Percentiles rank a stretch among this genome's conserved stretches.
These are phyloP conservation scores for Rhodotorula graminis DNA, from an alignment of 768 basidiomycete genomes.

Conservation along the genomic window DNA sequence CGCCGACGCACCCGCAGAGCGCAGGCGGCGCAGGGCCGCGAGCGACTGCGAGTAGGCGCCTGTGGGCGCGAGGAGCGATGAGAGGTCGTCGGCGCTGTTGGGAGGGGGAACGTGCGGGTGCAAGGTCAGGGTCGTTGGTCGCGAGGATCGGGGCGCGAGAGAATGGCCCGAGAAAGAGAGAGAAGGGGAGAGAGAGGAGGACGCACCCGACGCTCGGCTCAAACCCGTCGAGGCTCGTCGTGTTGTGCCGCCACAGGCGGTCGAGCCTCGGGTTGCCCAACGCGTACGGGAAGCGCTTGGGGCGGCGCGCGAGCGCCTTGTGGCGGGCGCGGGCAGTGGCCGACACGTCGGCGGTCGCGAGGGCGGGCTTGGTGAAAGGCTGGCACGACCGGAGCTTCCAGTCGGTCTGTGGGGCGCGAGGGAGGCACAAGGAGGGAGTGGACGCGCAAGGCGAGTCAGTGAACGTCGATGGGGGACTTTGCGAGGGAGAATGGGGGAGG, in stretches of 20 bases:
- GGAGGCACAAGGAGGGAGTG: background rate
- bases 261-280: conserved; percentile 16
- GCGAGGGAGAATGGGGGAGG: background rate
- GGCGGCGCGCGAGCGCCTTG: background rate
- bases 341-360: conserved; percentile 36
- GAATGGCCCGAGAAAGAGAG: too few relatives aligned
- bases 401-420: conserved; percentile 51
- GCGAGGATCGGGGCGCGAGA: too few relatives aligned
- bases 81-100: conserved; percentile 18
- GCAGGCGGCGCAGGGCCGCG: background rate
- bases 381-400: conserved; percentile 82
- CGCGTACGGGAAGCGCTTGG: conserved; percentile 17
- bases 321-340: background rate
- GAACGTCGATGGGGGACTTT: background rate
- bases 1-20: too few relatives aligned
- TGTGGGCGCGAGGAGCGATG: background rate
- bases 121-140: too few relatives aligned
- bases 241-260: conserved; percentile 14
- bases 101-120: too few relatives aligned
- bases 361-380: conserved; percentile 63
- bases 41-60: background rate
- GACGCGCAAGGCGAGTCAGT: too few relatives aligned
- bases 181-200: background rate
- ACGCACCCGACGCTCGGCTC: conserved; percentile 2
- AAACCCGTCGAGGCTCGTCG: conserved; percentile 16